A percentile compares a stretch with the other conserved stretches of the same genome.
phyloP scores from a whole-genome alignment of 441 rosid genomes.

The Isatis lusitanica region DNA sequence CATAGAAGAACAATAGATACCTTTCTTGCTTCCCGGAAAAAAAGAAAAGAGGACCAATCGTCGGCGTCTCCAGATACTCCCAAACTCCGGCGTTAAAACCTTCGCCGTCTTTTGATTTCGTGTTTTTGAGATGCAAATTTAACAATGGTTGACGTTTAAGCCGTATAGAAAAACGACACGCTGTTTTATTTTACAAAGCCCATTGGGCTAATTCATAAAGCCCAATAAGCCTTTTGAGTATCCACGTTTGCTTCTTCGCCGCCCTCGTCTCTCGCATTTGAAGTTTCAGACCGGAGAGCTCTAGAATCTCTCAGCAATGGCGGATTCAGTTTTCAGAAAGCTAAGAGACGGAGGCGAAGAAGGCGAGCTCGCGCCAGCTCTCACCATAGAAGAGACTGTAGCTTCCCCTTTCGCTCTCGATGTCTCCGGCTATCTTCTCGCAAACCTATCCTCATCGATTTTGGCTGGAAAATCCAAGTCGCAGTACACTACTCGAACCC shows the following conservation, averaged over 20 bases:
- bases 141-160: conserved; percentile 21
- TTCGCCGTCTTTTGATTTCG: not conserved
- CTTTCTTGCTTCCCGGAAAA: not conserved
- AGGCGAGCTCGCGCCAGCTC: conserved; percentile 86
- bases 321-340: conserved; percentile 72
- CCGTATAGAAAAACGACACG: not conserved
- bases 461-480: conserved; percentile 82
- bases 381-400: conserved; percentile 64
- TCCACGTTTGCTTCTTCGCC: not conserved
- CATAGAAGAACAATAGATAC: not conserved
- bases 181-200: conserved; percentile 10
- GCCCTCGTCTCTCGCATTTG: not conserved
- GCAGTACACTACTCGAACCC: conserved; percentile 40
- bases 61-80: conserved; percentile 27
- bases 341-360: conserved; percentile 81
- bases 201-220: not conserved
- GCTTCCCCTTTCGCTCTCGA: conserved; percentile 70
- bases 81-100: conserved; percentile 7
- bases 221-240: not conserved
- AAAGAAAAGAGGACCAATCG: not conserved
- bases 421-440: conserved; percentile 60
- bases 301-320: conserved; percentile 44
- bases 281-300: conserved; percentile 14
- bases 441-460: conserved; percentile 60
- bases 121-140: not conserved